A percentile compares a stretch with the other conserved stretches of the same genome.
These are phyloP conservation scores for Tetraselmis striata DNA, from an alignment of 139 green algal genomes.

Conservation along the genomic window DNA sequence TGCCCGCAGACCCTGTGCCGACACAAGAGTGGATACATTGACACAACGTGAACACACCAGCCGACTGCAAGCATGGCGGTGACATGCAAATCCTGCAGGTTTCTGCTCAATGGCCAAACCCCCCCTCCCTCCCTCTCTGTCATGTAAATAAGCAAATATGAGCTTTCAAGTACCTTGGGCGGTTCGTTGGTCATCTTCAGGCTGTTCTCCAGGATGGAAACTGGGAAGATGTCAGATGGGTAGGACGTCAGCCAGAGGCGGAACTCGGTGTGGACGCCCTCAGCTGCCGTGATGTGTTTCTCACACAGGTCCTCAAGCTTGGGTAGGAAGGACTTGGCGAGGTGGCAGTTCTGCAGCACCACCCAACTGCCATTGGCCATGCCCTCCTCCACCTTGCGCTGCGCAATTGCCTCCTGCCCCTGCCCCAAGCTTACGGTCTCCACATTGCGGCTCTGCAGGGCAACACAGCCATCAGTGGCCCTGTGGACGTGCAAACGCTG, in stretches of 20 bases:
- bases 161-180: slow-evolving; percentile 23
- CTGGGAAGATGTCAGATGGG: slow-evolving; percentile 59
- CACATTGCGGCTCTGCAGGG: slow-evolving; percentile 1
- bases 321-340: slow-evolving; percentile 64
- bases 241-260: slow-evolving; percentile 71
- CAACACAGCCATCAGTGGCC: no score
- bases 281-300: slow-evolving; percentile 40
- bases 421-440: slow-evolving; percentile 55
- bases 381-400: slow-evolving; percentile 52
- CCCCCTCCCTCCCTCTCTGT: no score
- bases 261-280: slow-evolving; percentile 27
- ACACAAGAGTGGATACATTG: no score
- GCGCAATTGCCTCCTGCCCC: slow-evolving; percentile 66
- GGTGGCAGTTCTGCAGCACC: slow-evolving; percentile 76
- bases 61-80: no score
- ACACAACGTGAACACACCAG: no score
- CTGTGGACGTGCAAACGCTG: no score
- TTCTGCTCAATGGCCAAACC: no score
- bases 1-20: slow-evolving; percentile 21
- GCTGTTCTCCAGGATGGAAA: slow-evolving; percentile 62
- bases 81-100: no score
- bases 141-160: no score
- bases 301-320: slow-evolving; percentile 69
- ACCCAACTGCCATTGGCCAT: slow-evolving; percentile 65
- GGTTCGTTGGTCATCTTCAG: slow-evolving; percentile 71